Evolutionary conservation across 805 yeast species (phyloP), one percentile per base, ranked within the genome.

Genomic region (Nakazawaea sp.): DNA sequence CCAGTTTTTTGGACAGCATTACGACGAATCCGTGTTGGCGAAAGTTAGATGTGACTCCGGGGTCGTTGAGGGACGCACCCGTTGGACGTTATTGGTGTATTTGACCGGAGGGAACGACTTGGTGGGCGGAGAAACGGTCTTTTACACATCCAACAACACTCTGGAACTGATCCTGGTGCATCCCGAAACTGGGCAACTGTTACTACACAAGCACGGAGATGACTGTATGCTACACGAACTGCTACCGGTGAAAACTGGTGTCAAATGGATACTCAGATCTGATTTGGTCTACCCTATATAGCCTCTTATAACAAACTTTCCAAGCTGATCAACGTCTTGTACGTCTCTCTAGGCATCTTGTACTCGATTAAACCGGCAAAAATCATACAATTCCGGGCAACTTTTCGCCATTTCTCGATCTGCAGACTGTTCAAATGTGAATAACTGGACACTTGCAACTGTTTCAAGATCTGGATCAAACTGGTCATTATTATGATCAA

Each of bases 341-440:
- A 86, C 0, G 86, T 79, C 49, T 86, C 95, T 41, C 81, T 61
- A 7, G 96, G 95, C 94, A 89, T 86, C 55, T 82, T 80, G 59
- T 84, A 88, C 60, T 86, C 95, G 26, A 89, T 81, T 79, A 90
- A 82, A 43, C 97, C 97, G 5, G 97, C 95, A 56, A 82, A 90
- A 3, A 89, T 76, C 88, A 89, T 87, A 58, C 95, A 83, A 58
- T 87, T 87, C 56, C 78, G 81, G 2, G 95, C 87, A 45, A 81
- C 68, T 43, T 70, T 70, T 35, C 67, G 66, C 51, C 86, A 61
- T 29, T 75, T 72, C 3, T 57, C 64, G 16, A 72, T 58, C 52
- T 79, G 82, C 40, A 71, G 75, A 41, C 71, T 72, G 10, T 72
- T 64, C 2, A 64, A 50, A 7, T 70, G 63, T 26, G 41, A 20